phyloP scores from a whole-genome alignment of 805 yeast genomes.

The Cyberlindnera amylophila region DNA sequence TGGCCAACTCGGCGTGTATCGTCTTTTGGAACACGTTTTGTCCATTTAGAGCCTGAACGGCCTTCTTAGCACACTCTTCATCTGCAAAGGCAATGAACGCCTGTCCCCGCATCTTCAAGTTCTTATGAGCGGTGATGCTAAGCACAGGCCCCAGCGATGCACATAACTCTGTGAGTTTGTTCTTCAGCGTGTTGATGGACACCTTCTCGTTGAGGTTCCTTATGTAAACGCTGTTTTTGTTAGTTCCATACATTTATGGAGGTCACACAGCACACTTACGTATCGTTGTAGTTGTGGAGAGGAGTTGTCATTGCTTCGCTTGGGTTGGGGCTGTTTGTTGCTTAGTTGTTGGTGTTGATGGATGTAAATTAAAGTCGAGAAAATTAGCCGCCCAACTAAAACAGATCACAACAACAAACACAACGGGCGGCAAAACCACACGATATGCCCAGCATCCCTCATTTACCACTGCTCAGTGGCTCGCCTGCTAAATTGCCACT shows the following conservation, averaged over 20 bases:
- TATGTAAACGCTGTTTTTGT: conserved; percentile 40
- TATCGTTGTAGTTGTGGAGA: conserved; percentile 20
- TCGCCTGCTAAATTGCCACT: no score
- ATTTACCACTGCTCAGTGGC: no score
- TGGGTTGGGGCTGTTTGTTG: not conserved
- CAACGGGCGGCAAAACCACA: no score
- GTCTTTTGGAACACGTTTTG: conserved; percentile 19
- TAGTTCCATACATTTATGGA: no score
- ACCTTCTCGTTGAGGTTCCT: conserved; percentile 72
- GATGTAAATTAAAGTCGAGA: no score
- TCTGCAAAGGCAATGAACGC: conserved; percentile 64
- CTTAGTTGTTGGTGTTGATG: not conserved
- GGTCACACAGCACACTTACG: conserved; percentile 15
- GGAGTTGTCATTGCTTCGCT: conserved; percentile 3
- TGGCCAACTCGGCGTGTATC: conserved; percentile 24
- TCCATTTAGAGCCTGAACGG: conserved; percentile 21
- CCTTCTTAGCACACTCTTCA: conserved; percentile 37
- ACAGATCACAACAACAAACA: no score
- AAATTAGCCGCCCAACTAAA: no score
- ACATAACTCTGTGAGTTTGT: conserved; percentile 40
- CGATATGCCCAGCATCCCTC: no score
- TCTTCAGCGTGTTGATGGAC: conserved; percentile 46
- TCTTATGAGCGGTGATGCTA: conserved; percentile 53
- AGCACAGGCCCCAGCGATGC: conserved; percentile 43
- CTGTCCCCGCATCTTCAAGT: conserved; percentile 72